Conservation (phyloP, 2,329 filamentous ascomycete species). For the Alternaria sp. region DNA sequence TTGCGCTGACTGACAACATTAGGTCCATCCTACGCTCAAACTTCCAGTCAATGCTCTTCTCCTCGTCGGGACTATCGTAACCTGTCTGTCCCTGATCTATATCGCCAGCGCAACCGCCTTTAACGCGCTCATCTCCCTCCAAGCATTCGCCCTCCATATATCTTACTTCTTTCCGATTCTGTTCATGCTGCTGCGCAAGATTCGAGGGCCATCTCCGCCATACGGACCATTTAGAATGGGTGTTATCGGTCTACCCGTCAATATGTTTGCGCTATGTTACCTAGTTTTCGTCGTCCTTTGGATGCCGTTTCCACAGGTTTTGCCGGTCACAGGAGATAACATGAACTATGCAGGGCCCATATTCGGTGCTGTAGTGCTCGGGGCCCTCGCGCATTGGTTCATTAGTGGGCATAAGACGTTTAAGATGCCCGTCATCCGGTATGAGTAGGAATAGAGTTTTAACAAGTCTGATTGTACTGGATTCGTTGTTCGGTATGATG, state of each 20-base stretch:
- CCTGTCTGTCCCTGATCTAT: constrained; percentile 43
- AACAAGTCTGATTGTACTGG: background rate
- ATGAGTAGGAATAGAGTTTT: constrained; percentile 18
- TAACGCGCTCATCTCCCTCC: constrained; percentile 44
- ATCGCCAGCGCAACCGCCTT: constrained; percentile 48
- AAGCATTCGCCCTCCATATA: constrained; percentile 41
- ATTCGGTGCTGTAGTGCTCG: constrained; percentile 32
- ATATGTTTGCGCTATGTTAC: constrained; percentile 36
- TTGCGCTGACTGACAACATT: background rate
- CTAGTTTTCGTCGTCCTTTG: constrained; percentile 37
- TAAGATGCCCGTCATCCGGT: constrained; percentile 31
- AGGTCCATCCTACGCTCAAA: constrained; percentile 40
- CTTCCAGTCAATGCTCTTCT: constrained; percentile 37
- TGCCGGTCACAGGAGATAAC: constrained; percentile 39
- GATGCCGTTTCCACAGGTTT: constrained; percentile 41
- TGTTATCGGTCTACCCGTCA: constrained; percentile 32
- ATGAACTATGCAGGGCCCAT: constrained; percentile 47
- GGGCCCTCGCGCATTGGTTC: constrained; percentile 35
- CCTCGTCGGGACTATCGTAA: constrained; percentile 39
- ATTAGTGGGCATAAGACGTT: constrained; percentile 30
- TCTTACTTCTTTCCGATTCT: constrained; percentile 46
- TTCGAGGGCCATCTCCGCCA: constrained; percentile 28
- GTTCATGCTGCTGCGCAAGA: constrained; percentile 34
- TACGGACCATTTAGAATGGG: constrained; percentile 44
- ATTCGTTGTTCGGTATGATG: background rate